These are phyloP conservation scores for Trichoderma sp. DNA, from an alignment of 2,329 filamentous ascomycete species.

Conservation along the genomic window DNA sequence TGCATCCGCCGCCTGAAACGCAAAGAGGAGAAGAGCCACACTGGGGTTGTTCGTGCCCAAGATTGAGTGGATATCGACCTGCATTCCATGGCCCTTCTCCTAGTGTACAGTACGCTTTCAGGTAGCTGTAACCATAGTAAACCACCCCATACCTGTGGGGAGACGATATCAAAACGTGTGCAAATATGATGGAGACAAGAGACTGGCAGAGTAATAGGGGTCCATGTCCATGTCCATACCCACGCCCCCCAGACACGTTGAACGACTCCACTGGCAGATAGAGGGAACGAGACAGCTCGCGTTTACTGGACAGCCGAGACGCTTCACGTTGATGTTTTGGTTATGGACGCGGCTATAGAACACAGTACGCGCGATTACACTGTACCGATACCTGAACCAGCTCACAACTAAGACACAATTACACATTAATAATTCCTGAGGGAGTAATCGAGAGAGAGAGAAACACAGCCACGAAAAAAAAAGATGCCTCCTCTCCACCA, in stretches of 20 bases:
- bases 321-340: background rate
- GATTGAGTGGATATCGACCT: background rate
- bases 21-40: background rate
- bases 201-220: background rate
- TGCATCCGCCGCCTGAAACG: background rate
- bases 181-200: background rate
- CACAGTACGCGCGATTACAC: background rate
- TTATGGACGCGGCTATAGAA: background rate
- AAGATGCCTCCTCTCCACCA: background rate
- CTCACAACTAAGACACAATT: background rate
- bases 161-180: background rate
- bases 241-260: conserved; percentile 1
- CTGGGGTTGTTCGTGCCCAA: conserved; percentile 1
- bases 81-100: background rate
- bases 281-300: background rate
- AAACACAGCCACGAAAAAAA: background rate
- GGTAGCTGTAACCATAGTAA: background rate
- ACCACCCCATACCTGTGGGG: background rate
- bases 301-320: background rate
- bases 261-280: background rate
- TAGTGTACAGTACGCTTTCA: background rate
- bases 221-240: background rate
- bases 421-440: background rate
- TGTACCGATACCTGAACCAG: background rate
- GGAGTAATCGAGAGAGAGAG: background rate